phyloP scores from a whole-genome alignment of 495 filamentous ascomycete genomes.

The Xylaria palmicola region DNA sequence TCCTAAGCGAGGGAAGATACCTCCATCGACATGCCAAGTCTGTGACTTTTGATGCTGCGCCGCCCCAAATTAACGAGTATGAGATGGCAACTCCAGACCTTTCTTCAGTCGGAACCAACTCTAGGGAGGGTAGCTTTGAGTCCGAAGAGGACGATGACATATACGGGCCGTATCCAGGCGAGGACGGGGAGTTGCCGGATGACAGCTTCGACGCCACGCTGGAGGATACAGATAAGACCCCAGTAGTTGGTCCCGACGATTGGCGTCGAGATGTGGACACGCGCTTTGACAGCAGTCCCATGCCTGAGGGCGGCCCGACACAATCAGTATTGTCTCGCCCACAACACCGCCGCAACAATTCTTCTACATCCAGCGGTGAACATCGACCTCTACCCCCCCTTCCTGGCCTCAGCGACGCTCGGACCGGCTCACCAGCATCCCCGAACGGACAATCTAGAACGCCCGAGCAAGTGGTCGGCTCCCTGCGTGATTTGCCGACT shows the following conservation, averaged over 20 bases:
- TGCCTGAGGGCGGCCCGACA: slow-evolving; percentile 45
- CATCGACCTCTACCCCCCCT: slow-evolving; percentile 74
- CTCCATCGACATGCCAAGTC: slow-evolving; percentile 86
- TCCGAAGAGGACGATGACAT: slow-evolving; percentile 63
- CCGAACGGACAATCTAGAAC: slow-evolving; percentile 55
- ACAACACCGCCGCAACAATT: slow-evolving; percentile 58
- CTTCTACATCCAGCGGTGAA: slow-evolving; percentile 69
- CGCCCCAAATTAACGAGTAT: slow-evolving; percentile 93
- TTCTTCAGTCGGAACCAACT: slow-evolving; percentile 83
- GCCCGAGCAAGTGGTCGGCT: slow-evolving; percentile 60
- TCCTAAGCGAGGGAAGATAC: slow-evolving; percentile 55
- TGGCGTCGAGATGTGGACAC: slow-evolving; percentile 83
- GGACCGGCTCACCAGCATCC: slow-evolving; percentile 40
- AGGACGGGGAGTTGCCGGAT: slow-evolving; percentile 66
- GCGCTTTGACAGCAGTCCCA: slow-evolving; percentile 68
- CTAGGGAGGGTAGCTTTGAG: slow-evolving; percentile 88
- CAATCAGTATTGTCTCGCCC: slow-evolving; percentile 35
- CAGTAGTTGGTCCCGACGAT: slow-evolving; percentile 92
- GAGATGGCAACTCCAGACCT: slow-evolving; percentile 95
- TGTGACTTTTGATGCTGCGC: slow-evolving; percentile 92
- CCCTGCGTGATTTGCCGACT: slow-evolving; percentile 62
- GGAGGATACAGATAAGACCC: slow-evolving; percentile 94
- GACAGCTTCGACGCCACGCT: slow-evolving; percentile 93
- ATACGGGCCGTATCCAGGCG: slow-evolving; percentile 56
- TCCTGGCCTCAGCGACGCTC: slow-evolving; percentile 49